phyloP scores from a whole-genome alignment of 2,329 filamentous ascomycete genomes.

The Pseudocercospora cruenta region DNA sequence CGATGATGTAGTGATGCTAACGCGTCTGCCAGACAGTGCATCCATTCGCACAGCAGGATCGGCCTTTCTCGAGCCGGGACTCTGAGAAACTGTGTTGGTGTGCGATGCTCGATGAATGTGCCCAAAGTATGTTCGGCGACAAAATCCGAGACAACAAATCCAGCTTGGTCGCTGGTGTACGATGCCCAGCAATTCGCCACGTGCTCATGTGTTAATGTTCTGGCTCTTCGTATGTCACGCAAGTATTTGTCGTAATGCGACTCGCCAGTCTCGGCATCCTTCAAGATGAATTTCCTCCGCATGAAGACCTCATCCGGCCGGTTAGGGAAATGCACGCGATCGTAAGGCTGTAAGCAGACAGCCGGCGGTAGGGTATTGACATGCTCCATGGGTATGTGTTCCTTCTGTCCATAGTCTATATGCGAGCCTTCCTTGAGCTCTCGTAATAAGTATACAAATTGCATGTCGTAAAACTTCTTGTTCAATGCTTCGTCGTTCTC shows the following conservation, averaged over 20 bases:
- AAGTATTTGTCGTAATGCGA: conserved; percentile 56
- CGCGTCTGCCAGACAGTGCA: conserved; percentile 72
- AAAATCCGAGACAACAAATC: conserved; percentile 69
- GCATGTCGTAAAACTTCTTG: conserved; percentile 69
- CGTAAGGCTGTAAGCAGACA: conserved; percentile 53
- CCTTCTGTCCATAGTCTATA: conserved; percentile 66
- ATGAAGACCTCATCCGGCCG: conserved; percentile 57
- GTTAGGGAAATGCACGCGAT: conserved; percentile 67
- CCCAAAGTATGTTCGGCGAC: conserved; percentile 68
- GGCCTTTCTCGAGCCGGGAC: conserved; percentile 64
- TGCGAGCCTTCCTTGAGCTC: conserved; percentile 65
- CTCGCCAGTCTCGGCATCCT: conserved; percentile 33
- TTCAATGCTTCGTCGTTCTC: conserved; percentile 66
- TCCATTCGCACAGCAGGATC: conserved; percentile 69
- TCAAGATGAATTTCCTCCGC: conserved; percentile 38
- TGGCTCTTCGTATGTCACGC: conserved; percentile 63
- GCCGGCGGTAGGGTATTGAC: conserved; percentile 62
- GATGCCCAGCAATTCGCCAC: conserved; percentile 72
- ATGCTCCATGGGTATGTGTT: conserved; percentile 70
- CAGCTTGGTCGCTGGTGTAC: conserved; percentile 66
- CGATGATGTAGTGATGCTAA: conserved; percentile 68
- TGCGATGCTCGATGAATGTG: conserved; percentile 65
- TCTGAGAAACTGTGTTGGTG: conserved; percentile 64
- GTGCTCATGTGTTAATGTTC: conserved; percentile 66
- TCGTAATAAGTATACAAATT: conserved; percentile 71